Evolutionary conservation across 306 rosid species (phyloP), one percentile per base, ranked within the genome.

Genomic region (Inga leiocalycina): DNA sequence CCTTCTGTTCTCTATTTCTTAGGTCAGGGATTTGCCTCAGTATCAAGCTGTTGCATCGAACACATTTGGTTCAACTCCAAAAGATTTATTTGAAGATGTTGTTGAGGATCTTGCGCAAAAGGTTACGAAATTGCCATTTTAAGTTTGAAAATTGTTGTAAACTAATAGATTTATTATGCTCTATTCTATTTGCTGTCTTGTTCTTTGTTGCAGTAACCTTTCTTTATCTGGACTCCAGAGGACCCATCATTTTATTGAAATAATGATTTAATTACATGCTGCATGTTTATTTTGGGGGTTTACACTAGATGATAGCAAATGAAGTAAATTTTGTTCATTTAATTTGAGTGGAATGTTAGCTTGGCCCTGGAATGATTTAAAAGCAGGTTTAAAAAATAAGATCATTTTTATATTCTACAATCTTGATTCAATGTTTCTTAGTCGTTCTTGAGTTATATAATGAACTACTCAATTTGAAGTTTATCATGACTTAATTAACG

Each of bases 1-100:
- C 54, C 48, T 49, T 59, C 39, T 75, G 67, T 70, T 86, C 57
- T 74, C 44, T 79, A 74, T 54, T 79, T 71, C 82, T 41, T 86
- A 97, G 99, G 94, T 97, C 44, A 94, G 87, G 88, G 97, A 92
- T 81, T 84, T 91, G 78, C 94, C 97, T 90, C 97, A 94, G 76
- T 97, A 97, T 84, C 95, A 89, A 88, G 98, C 97, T 62, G 94
- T 97, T 86, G 99, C 98, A 16, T 91, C 88, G 44, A 97, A 97
- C 82, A 80, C 88, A 65, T 89, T 94, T 59, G 99, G 99, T 87
- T 97, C 99, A 67, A 92, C 99, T 74, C 99, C 99, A 2, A 97
- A 86, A 85, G 99, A 97, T 84, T 83, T 97, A 81, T 97, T 89
- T 88, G 98, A 97, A 89, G 93, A 89, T 86, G 92, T 91, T n/a